Base-by-base conservation (phyloP, 139 green algal species). In the Monoraphidium neglectum region DNA sequence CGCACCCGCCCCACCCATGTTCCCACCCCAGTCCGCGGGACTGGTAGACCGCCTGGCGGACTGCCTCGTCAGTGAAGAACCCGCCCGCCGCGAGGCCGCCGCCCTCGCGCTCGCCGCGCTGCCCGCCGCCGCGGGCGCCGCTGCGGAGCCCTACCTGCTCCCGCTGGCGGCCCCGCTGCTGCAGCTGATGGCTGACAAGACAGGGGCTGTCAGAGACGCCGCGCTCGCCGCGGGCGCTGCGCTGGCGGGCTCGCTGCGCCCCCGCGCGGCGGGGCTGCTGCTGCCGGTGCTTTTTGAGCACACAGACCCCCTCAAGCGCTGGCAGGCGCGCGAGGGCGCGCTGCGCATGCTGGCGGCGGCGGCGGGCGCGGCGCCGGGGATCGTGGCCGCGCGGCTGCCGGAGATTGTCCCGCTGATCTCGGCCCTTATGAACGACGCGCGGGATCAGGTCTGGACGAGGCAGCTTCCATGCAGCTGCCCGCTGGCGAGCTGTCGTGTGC, bases 91-190 rank as follows among this genome's bases (percentile, higher is more conserved):
- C 36, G 80, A 89, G 79, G 80, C 72, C 30, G 86, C 77, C 15
- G 64, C 90, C 38, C 69, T 76, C 3, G 80, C 72, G 3, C 74
- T 83, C 60, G 70, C 78, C 5, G 77, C 82, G 54, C 68, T 93
- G 40, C 80, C 69, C 60, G 76, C 88, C 21, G 49, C 53, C 16
- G 68, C 75, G 8, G 87, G 87, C 54, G 8, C 26, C 5, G 28
- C 77, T 0, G 82, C 78, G 24, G 92, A 96, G 89, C 88, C 90
- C n/a, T 93, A 89, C 64, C 67, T 94, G 4, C 79, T 93, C 24
- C 77, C 83, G 15, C 69, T 90, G 70, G 70, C 96, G 63, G 68
- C 83, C 23, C 53, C 79, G 24, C 74, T 95, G 60, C 73, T 97
- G 66, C 88, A 93, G 28, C 71, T 82, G 21, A 71, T 85, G 23